These are phyloP conservation scores for Leishmania martiniquensis DNA, from an alignment of 208 protist genomes.

Conservation along the genomic window DNA sequence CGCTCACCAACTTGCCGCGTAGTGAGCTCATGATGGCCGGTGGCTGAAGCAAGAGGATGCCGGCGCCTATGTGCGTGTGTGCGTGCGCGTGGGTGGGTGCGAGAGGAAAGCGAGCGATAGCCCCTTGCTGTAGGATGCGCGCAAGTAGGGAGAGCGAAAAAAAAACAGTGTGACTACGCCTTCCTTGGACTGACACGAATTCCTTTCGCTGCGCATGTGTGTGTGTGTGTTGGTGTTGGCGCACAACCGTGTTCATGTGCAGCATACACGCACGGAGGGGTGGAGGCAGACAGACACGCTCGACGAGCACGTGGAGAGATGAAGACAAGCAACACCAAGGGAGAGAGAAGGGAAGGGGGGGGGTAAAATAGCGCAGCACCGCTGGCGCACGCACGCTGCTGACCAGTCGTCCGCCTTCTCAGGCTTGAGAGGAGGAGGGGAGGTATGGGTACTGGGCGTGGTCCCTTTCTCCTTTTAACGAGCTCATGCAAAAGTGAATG, in stretches of 20 bases:
- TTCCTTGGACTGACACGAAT: no score
- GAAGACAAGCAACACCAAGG: neutral
- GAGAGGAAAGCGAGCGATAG: neutral
- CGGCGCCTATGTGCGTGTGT: neutral
- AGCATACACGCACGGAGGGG: neutral
- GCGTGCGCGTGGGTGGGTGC: neutral
- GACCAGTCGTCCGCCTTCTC: no score
- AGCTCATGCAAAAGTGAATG: no score
- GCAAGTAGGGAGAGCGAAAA: no score
- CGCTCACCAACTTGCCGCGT: constrained; percentile 7
- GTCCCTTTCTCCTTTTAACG: no score
- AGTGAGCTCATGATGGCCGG: constrained; percentile 10
- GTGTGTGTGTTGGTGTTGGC: no score
- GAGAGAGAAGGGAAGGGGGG: neutral
- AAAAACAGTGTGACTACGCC: no score
- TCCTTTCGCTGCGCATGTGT: no score
- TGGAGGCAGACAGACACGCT: neutral
- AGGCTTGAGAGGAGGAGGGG: no score
- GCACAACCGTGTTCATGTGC: no score
- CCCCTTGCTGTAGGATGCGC: neutral
- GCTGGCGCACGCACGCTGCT: no score
- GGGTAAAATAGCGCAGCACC: neutral
- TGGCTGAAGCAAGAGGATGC: neutral
- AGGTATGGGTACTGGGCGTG: no score
- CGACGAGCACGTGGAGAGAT: neutral